Conservation (phyloP, 1,284 basidiomycete genomes). For the Peniophora sp. region DNA sequence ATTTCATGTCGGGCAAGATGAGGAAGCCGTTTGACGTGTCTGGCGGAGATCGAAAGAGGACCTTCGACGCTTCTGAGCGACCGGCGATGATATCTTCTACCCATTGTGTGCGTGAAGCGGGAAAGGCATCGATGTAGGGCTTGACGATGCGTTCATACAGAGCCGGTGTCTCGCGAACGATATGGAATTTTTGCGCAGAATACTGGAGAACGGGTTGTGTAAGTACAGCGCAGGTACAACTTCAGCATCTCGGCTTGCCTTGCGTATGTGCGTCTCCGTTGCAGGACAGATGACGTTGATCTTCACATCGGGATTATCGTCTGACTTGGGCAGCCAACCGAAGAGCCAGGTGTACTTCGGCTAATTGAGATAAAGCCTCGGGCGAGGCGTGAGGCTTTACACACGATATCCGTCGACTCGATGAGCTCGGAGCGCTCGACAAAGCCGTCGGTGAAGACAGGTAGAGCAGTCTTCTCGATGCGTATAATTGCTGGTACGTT, state of each 20-base stretch:
- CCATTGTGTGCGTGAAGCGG: conserved; percentile 77
- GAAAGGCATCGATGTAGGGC: conserved; percentile 75
- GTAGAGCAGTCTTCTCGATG: conserved; percentile 49
- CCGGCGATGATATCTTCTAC: conserved; percentile 83
- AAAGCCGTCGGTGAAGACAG: conserved; percentile 21
- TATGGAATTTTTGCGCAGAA: conserved; percentile 60
- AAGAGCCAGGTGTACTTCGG: conserved; percentile 35
- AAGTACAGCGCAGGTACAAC: neutral
- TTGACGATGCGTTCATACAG: conserved; percentile 64
- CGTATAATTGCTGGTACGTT: conserved; percentile 45
- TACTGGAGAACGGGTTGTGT: conserved; percentile 45
- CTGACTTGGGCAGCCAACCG: conserved; percentile 29
- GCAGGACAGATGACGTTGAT: conserved; percentile 79
- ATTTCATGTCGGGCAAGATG: conserved; percentile 88
- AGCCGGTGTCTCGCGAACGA: conserved; percentile 78
- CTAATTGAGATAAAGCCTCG: neutral
- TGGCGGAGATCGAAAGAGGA: conserved; percentile 59
- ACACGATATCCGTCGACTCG: conserved; percentile 41
- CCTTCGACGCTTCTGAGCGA: conserved; percentile 69
- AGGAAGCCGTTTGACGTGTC: conserved; percentile 54
- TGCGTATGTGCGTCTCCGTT: conserved; percentile 75
- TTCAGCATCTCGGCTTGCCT: conserved; percentile 30
- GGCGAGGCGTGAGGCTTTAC: neutral
- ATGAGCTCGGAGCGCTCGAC: conserved; percentile 27
- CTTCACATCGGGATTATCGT: conserved; percentile 36